Evolutionary conservation across 176 grass and related monocot genomes (phyloP).

Genomic region (Aegilops sharonensis): DNA sequence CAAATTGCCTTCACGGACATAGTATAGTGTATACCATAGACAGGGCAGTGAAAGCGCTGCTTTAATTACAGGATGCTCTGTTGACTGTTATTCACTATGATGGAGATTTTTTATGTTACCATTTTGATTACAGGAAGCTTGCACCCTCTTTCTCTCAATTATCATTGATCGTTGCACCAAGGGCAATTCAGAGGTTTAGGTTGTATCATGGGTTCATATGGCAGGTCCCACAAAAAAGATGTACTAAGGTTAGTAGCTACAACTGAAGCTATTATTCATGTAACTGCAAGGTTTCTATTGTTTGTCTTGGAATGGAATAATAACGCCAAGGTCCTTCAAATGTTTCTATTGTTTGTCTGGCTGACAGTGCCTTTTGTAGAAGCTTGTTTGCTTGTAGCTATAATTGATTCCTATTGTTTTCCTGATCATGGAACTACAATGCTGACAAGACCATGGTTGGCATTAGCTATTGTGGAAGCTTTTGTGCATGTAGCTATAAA

Average conservation of each 20-base stretch:
- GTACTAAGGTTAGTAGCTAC: not conserved
- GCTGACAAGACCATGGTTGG: not conserved
- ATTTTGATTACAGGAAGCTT: constrained; percentile 38
- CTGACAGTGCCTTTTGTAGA: constrained; percentile 11
- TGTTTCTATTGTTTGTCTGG: not conserved
- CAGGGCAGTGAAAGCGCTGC: not conserved
- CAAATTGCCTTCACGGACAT: constrained; percentile 3
- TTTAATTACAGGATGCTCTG: not conserved
- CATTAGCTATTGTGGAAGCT: constrained; percentile 16
- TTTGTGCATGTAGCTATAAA: constrained; percentile 1
- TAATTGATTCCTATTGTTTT: constrained; percentile 11
- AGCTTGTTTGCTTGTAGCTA: not conserved
- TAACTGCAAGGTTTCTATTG: not conserved
- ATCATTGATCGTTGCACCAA: not conserved
- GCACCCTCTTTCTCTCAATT: not conserved
- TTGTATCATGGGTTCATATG: constrained; percentile 1
- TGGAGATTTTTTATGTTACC: not conserved
- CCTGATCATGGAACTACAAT: not conserved
- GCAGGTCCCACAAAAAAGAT: constrained; percentile 1
- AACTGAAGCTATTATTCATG: constrained; percentile 11
- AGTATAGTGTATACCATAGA: not conserved
- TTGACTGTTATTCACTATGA: not conserved
- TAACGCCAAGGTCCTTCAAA: not conserved
- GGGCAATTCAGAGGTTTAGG: not conserved
- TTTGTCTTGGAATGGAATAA: constrained; percentile 19